Conservation (phyloP, 2,329 filamentous ascomycete genomes). For the Colletotrichum costaricense region DNA sequence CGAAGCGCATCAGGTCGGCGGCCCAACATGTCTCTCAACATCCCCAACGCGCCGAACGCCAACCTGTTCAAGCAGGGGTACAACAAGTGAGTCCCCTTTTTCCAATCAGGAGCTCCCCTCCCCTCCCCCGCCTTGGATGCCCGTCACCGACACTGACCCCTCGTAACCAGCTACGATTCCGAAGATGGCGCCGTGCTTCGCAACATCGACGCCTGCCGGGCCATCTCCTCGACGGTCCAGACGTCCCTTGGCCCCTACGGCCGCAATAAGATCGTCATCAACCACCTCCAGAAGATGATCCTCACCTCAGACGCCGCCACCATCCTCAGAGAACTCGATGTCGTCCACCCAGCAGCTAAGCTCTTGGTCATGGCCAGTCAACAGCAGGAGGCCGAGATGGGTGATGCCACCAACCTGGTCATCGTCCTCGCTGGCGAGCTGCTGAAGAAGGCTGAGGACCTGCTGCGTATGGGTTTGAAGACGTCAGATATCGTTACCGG, state of each 20-base stretch:
- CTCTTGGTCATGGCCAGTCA: constrained; percentile 98
- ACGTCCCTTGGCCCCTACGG: constrained; percentile 97
- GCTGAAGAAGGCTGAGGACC: constrained; percentile 95
- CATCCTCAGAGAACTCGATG: constrained; percentile 96
- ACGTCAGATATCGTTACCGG: constrained; percentile 97
- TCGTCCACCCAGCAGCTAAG: constrained; percentile 98
- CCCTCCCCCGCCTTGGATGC: constrained; percentile 32
- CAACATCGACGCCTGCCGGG: constrained; percentile 98
- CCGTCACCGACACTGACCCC: constrained; percentile 48
- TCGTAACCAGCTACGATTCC: constrained; percentile 83
- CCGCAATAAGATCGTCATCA: constrained; percentile 99
- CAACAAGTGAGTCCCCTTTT: constrained; percentile 77
- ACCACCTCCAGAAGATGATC: constrained; percentile 99
- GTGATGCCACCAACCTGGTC: constrained; percentile 97
- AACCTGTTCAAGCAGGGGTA: constrained; percentile 97
- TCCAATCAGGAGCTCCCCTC: constrained; percentile 35
- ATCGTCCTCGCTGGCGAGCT: constrained; percentile 96
- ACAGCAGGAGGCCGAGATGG: constrained; percentile 99
- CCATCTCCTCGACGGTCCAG: constrained; percentile 95
- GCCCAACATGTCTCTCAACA: constrained; percentile 87
- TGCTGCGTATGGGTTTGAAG: constrained; percentile 96
- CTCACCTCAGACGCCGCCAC: constrained; percentile 97
- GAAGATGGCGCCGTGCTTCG: constrained; percentile 99
- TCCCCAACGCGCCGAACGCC: constrained; percentile 92
- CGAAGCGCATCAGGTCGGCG: constrained; percentile 25